Percentiles rank a stretch among this genome's conserved stretches.
Conservation (phyloP, 108 stramenopile genomes). For the Epithemia pelagica region DNA sequence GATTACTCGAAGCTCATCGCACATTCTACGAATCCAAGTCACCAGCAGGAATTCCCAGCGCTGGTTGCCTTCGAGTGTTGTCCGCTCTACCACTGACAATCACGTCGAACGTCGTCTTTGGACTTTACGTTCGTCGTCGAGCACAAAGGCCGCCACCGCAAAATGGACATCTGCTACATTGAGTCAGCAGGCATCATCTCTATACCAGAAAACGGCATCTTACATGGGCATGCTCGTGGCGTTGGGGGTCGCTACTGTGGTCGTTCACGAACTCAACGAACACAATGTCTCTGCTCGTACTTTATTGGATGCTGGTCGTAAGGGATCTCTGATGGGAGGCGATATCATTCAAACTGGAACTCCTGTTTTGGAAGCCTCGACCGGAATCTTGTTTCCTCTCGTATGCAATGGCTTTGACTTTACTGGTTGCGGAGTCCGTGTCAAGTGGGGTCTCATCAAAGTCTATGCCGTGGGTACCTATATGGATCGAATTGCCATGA, state of each 20-base stretch:
- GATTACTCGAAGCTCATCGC: no score
- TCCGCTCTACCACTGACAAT: no score
- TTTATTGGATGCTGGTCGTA: not conserved
- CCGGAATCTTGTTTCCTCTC: conserved; percentile 74
- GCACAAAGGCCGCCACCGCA: no score
- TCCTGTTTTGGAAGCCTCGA: conserved; percentile 57
- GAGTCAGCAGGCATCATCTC: no score
- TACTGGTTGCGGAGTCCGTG: conserved; percentile 74
- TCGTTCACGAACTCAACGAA: not conserved
- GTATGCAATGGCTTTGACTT: conserved; percentile 70
- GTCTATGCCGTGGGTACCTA: conserved; percentile 88
- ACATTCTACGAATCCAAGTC: no score
- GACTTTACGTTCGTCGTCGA: no score
- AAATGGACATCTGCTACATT: no score
- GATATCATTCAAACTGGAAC: conserved; percentile 51
- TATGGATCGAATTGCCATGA: conserved; percentile 73
- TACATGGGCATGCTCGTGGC: not conserved
- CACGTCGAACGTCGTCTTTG: no score
- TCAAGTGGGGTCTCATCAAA: conserved; percentile 87
- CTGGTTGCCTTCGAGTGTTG: no score
- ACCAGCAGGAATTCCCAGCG: no score
- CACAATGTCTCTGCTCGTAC: not conserved
- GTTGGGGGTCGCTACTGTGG: not conserved
- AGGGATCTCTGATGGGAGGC: conserved; percentile 12
- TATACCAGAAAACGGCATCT: no score